Evolutionary conservation across 208 protist genomes (phyloP), one percentile per base, ranked within the genome.

Genomic region (Eutreptiella sp.): DNA sequence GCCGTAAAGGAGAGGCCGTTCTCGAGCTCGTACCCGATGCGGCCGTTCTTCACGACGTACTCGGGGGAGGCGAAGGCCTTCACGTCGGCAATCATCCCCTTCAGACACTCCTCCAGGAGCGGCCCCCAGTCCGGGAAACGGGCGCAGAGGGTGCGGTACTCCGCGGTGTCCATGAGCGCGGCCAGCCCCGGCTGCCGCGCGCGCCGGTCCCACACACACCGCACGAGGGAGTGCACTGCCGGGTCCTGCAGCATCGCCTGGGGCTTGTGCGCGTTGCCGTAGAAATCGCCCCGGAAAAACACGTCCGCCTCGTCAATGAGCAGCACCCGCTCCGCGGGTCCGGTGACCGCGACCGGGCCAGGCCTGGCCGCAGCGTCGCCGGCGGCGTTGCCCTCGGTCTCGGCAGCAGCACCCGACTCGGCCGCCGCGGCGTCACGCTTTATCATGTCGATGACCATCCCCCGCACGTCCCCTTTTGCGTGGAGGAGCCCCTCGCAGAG

Each of bases 261-360:
- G 32, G 68, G 68, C 2, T 38, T n/a, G 53, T 76, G 76, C 2
- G 16, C 14, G 7, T 68, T 1, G 14, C 70, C 70, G 43, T 73
- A 76, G 63, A 76, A 76, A 16, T 16, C 24, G 29, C 76, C 33
- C n/a, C 27, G 35, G 33, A 76, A 71, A 41, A 76, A 76, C 21
- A 76, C 69, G 26, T 76, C 70, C n/a, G 76, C 68, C 52, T 76
- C 70, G 42, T 76, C 70, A 0, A 76, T 41, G 7, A 76, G 38
- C 1, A 76, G 28, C 31, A 73, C 33, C n/a, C 62, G 7, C 19
- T n/a, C n/a, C n/a, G n/a, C n/a, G n/a, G n/a, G n/a, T n/a, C 69
- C 66, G 0, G 69, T 36, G 3, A 72, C 23, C 1, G 69, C 14
- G 29, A 72, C 35, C 21, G 27, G 16, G 5, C n/a, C n/a, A n/a